Evolutionary conservation across 1,284 basidiomycete species (phyloP), one percentile per base, ranked within the genome.

Genomic region (Trichosporon sp.): DNA sequence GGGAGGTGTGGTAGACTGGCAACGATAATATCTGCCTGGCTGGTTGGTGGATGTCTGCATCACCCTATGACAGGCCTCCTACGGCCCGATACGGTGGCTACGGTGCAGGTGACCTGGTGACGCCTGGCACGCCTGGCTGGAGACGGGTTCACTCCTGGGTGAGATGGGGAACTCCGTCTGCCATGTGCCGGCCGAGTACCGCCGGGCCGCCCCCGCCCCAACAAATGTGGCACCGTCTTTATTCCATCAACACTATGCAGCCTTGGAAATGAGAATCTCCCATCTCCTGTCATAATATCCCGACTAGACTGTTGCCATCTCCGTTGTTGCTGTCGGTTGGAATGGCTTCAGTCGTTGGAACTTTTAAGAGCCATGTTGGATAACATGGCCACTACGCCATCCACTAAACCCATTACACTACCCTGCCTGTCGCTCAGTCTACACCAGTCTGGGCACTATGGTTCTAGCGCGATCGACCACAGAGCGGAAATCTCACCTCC

Each of bases 131-230:
- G 7, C 51, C n/a, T 54, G 51, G 19, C 51, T 26, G 19, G 51
- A n/a, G 43, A 4, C 16, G 19, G 35, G 35, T 16, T 48, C 4
- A 16, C 46, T 48, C 32, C 16, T 4, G 64, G 38, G 21, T 43
- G 64, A 31, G 40, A 66, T 48, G 40, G 43, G 59, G 59, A 35
- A 63, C 59, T 63, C 59, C 59, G 59, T 63, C 59, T 35, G 59
- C 59, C 59, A 63, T 63, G 59, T 63, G 59, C 59, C 59, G 38
- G 51, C 70, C 70, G 70, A 71, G 65, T 71, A 71, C 68, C 68
- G 65, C 70, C 70, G 70, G 51, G 51, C 37, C 51, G 37, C 31
- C 46, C 54, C 32, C 56, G 56, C 51, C 69, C 69, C 69, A 54
- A 67, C 40, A 67, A 63, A 61, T 69, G 68, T 69, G 68, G 68